phyloP scores from a whole-genome alignment of 257 asterid genomes.

The Ligustrum vulgare region DNA sequence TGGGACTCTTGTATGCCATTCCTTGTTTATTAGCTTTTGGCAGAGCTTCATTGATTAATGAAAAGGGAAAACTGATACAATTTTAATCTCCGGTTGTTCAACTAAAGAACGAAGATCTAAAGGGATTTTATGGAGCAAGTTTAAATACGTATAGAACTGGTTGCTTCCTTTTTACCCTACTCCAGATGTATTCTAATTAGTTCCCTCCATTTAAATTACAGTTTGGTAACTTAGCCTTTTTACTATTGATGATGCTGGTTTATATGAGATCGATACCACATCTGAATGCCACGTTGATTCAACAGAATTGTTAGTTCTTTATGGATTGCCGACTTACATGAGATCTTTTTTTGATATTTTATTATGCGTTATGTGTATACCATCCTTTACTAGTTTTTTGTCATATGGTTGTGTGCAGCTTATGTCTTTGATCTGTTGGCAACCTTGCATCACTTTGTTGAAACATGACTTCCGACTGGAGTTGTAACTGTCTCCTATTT shows the following conservation, averaged over 20 bases:
- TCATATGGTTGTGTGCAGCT: constrained; percentile 2
- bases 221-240: background rate
- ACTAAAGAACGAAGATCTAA: background rate
- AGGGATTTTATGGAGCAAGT: background rate
- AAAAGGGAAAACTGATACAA: background rate
- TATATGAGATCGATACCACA: background rate
- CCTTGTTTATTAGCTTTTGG: background rate
- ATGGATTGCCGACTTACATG: background rate
- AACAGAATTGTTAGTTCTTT: background rate
- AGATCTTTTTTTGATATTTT: background rate
- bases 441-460: constrained; percentile 9
- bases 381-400: background rate
- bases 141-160: background rate
- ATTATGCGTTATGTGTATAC: background rate
- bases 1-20: background rate
- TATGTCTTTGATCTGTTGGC: background rate
- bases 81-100: background rate
- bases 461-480: constrained; percentile 18
- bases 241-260: background rate
- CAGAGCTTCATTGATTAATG: background rate
- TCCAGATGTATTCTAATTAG: background rate
- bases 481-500: background rate
- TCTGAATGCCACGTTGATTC: background rate
- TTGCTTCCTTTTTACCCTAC: background rate
- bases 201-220: background rate